These are phyloP conservation scores for Lycium ferocissimum DNA, from an alignment of 257 asterid genomes.

Conservation along the genomic window DNA sequence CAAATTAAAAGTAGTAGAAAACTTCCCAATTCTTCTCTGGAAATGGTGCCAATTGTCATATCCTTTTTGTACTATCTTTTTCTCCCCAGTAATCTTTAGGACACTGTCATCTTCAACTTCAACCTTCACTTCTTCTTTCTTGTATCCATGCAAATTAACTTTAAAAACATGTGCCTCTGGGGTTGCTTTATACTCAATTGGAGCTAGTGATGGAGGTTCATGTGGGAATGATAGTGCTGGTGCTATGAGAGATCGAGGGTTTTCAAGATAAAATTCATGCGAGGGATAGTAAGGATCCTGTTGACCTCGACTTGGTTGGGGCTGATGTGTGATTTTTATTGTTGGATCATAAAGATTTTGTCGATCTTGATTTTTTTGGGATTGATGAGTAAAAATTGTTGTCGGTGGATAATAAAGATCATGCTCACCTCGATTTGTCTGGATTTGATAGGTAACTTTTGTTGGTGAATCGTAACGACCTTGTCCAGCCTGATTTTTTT, in stretches of 20 bases:
- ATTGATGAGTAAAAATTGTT: background rate
- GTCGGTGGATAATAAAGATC: constrained; percentile 13
- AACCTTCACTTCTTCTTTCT: constrained; percentile 27
- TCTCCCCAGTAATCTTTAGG: constrained; percentile 15
- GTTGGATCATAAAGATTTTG: background rate
- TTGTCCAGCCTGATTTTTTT: background rate
- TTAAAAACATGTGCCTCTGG: constrained; percentile 21
- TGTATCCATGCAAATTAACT: constrained; percentile 14
- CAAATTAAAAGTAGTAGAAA: background rate
- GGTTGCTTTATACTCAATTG: constrained; percentile 36
- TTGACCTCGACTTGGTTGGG: background rate
- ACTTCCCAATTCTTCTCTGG: background rate
- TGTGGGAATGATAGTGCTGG: background rate
- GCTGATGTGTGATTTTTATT: background rate
- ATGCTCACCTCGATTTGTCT: background rate
- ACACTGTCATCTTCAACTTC: background rate
- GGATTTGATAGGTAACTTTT: constrained; percentile 5
- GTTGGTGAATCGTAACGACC: background rate
- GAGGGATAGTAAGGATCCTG: constrained; percentile 25
- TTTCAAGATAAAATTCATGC: background rate
- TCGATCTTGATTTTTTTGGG: background rate
- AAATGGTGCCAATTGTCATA: constrained; percentile 21
- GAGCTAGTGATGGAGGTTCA: background rate
- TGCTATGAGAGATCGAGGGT: background rate
- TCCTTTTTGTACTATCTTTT: background rate